Evolutionary conservation across 768 basidiomycete genomes (phyloP), one percentile per base, ranked within the genome.

Genomic region (Leccinellum rugosiceps): DNA sequence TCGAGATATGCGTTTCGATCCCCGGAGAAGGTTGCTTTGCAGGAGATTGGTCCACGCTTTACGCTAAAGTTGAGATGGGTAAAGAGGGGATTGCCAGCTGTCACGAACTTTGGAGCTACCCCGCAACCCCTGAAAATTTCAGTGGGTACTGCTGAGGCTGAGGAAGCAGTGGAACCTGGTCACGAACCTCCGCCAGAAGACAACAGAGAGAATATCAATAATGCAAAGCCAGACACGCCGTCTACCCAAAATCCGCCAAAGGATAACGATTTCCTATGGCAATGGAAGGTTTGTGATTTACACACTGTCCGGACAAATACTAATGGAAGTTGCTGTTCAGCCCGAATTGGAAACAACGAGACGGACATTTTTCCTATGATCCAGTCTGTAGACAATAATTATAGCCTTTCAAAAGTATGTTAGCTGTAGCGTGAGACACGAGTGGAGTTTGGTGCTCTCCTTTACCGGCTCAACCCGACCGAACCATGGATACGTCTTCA

Each of bases 11-110:
- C 93, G 41, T 98, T 95, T 75, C 85, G 90, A 50, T 94, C 92
- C 2, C 79, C 89, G 3, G 94, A 95, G 62, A 94, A 90, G 69
- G 94, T 96, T 9, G 84, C 89, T 7, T 74, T 99, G 30, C 97
- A 99, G 70, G 97, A 99, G 74, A 99, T 99, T 61, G 97, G 97
- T 2, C 97, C 97, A 7, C 85, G 96, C 31, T 97, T 99, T 69
- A 98, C 97, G 0, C 80, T 98, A 11, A 98, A 98, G 74, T 77
- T 99, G 55, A 80, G 88, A 38, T 97, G 88, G 80, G 74, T 99
- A 56, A 86, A 88, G 68, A 94, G 90, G 64, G 94, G 93, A 10
- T 77, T 95, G 21, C 95, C 94, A 1, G 86, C 89, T 5, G 92
- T 94, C 26, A 80, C 80, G 60, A 79, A 82, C 62, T 78, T 85